Base-by-base conservation (phyloP, 202 grass and related monocot species). In the Hordeum pubiflorum region DNA sequence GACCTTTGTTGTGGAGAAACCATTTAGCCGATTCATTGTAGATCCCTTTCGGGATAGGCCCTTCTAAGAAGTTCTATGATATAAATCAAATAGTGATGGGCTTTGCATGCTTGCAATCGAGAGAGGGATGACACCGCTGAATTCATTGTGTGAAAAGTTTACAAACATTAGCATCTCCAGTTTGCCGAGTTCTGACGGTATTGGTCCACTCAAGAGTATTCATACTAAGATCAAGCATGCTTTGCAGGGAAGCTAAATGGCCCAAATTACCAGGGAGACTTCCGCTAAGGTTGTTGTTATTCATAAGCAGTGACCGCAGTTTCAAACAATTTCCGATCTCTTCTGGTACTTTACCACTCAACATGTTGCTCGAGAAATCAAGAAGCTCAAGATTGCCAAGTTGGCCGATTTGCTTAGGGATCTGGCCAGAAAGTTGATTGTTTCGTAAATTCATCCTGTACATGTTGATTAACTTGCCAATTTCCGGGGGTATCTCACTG, bases 191-290 rank as follows among this genome's bases (percentile, higher is more conserved):
- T 92, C 87, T 0, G 48, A 31, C 20, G 90, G 84, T 87, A 89
- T 85, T 34, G 62, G 52, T 29, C 90, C 84, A 10, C 40, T 79
- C 23, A 89, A 89, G 84, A 63, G 68, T 89, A 13, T 93, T 93
- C 64, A 72, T 41, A 82, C 87, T 89, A 63, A 93, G 66, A 89
- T 89, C 87, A 85, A 93, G 71, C 20, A 88, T 85, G 48, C 69
- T 87, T 76, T 93, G 87, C 26, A 93, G 37, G 4, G 31, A 27
- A 62, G 15, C 7, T 62, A 77, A 18, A 61, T 62, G 14, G 22
- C 31, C 31, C 31, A 32, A 32, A 32, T 5, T 32, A 32, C 31
- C 31, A 32, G 31, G 31, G 4, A 32, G 0, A 43, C 1, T 77
- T 60, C 74, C 57, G 29, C 7, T 76, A 12, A 59, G 13, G 12